Percentiles rank a stretch among this genome's conserved stretches.
Evolutionary conservation across 345 rosid genomes (phyloP).

Genomic region (Pistacia vera): DNA sequence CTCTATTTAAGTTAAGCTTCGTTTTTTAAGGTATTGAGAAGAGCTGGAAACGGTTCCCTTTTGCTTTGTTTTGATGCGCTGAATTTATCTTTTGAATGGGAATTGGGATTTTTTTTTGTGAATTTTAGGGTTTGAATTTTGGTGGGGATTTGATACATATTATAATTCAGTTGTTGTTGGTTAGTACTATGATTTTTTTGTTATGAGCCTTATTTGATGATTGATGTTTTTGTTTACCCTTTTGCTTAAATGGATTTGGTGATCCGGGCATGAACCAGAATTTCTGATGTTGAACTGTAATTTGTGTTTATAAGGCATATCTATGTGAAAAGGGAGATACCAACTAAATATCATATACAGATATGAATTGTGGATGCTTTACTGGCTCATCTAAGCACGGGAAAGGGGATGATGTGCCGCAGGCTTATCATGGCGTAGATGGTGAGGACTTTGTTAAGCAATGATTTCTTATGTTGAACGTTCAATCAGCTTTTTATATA

Average conservation of each 20-base stretch:
- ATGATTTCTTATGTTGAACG: background rate
- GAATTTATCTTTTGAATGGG: background rate
- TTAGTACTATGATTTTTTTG: background rate
- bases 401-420: constrained; percentile 13
- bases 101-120: background rate
- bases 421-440: constrained; percentile 23
- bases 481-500: background rate
- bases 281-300: background rate
- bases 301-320: background rate
- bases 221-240: background rate
- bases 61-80: background rate
- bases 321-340: constrained; percentile 26
- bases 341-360: constrained; percentile 8
- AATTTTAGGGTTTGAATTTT: background rate
- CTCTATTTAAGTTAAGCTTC: background rate
- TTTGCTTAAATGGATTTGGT: background rate
- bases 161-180: background rate
- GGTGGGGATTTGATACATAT: background rate
- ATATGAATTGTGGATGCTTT: constrained; percentile 54
- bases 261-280: background rate
- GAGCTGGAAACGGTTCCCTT: background rate
- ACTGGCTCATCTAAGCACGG: constrained; percentile 6
- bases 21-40: background rate
- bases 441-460: constrained; percentile 29
- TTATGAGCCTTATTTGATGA: background rate